Conservation (phyloP, 768 basidiomycete genomes). For the Coprinopsis cinerea region DNA sequence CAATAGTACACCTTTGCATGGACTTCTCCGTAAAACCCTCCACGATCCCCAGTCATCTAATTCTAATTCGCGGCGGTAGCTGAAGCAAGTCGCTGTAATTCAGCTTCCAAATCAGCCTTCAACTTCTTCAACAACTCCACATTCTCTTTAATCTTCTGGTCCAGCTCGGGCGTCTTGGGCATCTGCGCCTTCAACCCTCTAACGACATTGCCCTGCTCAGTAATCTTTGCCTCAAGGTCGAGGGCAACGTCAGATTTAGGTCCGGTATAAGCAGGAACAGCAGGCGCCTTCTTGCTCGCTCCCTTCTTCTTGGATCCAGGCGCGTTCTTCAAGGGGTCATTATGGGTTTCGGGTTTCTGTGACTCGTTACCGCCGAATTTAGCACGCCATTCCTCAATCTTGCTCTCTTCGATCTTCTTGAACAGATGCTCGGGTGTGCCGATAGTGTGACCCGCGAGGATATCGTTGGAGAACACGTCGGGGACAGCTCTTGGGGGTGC, state of each 20-base stretch:
- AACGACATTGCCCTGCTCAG: slow-evolving; percentile 71
- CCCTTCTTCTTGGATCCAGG: slow-evolving; percentile 54
- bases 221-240: slow-evolving; percentile 68
- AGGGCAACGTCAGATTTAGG: slow-evolving; percentile 71
- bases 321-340: slow-evolving; percentile 36
- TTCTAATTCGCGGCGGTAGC: background rate
- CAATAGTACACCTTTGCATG: background rate
- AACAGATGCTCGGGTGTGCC: slow-evolving; percentile 88
- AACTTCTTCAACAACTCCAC: slow-evolving; percentile 61
- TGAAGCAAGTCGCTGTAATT: slow-evolving; percentile 6
- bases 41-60: background rate
- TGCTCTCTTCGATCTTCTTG: slow-evolving; percentile 88
- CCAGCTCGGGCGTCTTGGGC: slow-evolving; percentile 54
- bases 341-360: slow-evolving; percentile 29
- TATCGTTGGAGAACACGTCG: slow-evolving; percentile 65
- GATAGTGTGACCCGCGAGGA: slow-evolving; percentile 81
- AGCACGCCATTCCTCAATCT: slow-evolving; percentile 74
- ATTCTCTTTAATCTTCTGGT: slow-evolving; percentile 52
- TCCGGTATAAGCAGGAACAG: slow-evolving; percentile 34
- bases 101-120: slow-evolving; percentile 48
- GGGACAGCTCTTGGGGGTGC: slow-evolving; percentile 83
- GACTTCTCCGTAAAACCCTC: background rate
- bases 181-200: slow-evolving; percentile 62
- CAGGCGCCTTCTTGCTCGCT: slow-evolving; percentile 41
- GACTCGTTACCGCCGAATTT: slow-evolving; percentile 69